These are phyloP conservation scores for Lactarius indigo DNA, from an alignment of 768 basidiomycete genomes.

Conservation along the genomic window DNA sequence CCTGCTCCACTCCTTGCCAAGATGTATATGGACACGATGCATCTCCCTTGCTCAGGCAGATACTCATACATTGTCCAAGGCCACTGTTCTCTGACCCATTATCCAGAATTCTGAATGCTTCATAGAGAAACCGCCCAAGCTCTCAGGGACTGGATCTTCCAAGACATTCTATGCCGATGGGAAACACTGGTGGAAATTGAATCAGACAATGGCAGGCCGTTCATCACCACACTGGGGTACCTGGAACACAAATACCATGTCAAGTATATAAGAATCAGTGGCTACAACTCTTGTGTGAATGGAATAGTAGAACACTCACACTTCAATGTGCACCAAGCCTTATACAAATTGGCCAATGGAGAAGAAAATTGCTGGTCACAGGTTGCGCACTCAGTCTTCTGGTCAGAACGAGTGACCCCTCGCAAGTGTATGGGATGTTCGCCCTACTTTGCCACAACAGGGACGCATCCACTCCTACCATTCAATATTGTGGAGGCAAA, in stretches of 20 bases:
- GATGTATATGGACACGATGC: slow-evolving; percentile 41
- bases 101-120: slow-evolving; percentile 34
- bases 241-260: slow-evolving; percentile 34
- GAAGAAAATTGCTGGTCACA: no score
- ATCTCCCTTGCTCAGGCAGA: slow-evolving; percentile 35
- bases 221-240: slow-evolving; percentile 29
- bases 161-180: slow-evolving; percentile 40
- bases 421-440: no score
- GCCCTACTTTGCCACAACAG: no score
- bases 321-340: no score
- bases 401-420: no score
- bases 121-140: slow-evolving; percentile 30
- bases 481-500: no score
- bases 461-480: no score
- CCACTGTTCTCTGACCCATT: slow-evolving; percentile 34
- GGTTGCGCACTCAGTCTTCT: no score
- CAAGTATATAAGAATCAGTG: slow-evolving; percentile 38
- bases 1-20: slow-evolving; percentile 33
- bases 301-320: no score
- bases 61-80: slow-evolving; percentile 39
- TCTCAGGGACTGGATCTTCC: slow-evolving; percentile 34
- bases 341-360: no score
- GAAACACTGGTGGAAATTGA: slow-evolving; percentile 39
- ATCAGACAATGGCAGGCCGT: slow-evolving; percentile 40
- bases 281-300: slow-evolving; percentile 41